Evolutionary conservation across 139 green algal species (phyloP).

Genomic region (Diplosphaera chodatii): DNA sequence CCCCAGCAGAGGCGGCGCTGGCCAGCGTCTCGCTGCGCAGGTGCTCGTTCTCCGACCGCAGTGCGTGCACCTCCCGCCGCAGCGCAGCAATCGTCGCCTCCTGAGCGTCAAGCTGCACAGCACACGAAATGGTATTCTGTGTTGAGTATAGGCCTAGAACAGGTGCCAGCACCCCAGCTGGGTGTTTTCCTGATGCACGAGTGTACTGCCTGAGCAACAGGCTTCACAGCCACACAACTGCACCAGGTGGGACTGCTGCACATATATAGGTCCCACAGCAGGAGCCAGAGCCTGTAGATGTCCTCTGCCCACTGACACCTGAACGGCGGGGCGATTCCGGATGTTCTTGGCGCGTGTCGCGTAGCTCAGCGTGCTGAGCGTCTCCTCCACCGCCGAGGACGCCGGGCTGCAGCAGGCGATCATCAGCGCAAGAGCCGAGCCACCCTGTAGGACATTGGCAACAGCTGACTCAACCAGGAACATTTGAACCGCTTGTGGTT

Average conservation of each 20-base stretch:
- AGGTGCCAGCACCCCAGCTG: too few relatives aligned
- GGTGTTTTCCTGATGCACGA: too few relatives aligned
- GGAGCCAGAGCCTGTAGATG: too few relatives aligned
- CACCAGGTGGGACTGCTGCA: too few relatives aligned
- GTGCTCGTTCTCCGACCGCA: constrained; percentile 52
- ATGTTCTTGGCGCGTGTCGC: constrained; percentile 87
- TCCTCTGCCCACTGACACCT: constrained; percentile 27
- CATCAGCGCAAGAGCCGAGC: constrained; percentile 71
- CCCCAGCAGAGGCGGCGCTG: constrained; percentile 5
- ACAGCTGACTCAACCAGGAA: too few relatives aligned
- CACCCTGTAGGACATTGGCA: constrained; percentile 13
- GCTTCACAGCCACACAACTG: too few relatives aligned
- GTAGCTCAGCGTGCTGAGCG: constrained; percentile 81
- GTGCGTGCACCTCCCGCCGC: constrained; percentile 67
- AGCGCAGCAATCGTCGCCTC: constrained; percentile 52
- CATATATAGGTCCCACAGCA: too few relatives aligned
- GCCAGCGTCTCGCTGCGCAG: constrained; percentile 30
- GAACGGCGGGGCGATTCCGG: constrained; percentile 57
- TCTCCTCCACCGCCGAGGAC: constrained; percentile 56
- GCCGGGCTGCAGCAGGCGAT: constrained; percentile 82
- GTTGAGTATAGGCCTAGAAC: too few relatives aligned
- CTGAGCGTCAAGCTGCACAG: constrained; percentile 30
- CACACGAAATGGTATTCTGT: too few relatives aligned
- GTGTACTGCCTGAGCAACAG: too few relatives aligned
- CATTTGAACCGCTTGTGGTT: too few relatives aligned